A percentile compares a stretch with the other conserved stretches of the same genome.
These are phyloP conservation scores for Fusarium liriodendri DNA, from an alignment of 2,329 filamentous ascomycete genomes.

Conservation along the genomic window DNA sequence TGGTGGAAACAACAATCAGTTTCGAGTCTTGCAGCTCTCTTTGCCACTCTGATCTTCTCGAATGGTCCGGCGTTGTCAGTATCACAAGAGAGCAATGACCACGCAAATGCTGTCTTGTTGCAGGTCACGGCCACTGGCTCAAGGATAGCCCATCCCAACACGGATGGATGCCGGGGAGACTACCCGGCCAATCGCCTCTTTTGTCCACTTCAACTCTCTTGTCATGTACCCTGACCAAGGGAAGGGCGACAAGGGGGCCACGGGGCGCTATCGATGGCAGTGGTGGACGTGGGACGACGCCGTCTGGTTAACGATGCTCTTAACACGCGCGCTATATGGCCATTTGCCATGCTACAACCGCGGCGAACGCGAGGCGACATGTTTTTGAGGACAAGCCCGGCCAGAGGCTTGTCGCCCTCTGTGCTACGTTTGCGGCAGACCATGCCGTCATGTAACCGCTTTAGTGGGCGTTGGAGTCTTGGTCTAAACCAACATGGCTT, in stretches of 20 bases:
- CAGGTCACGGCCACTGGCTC: not conserved
- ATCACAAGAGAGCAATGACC: conserved; percentile 3
- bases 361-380: not conserved
- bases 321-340: conserved; percentile 12
- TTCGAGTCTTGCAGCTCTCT: not conserved
- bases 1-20: not conserved
- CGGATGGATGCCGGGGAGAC: conserved; percentile 18
- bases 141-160: conserved; percentile 18
- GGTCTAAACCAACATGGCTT: conserved; percentile 3
- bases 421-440: conserved; percentile 22
- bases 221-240: conserved; percentile 13
- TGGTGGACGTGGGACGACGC: conserved; percentile 13
- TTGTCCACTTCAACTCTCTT: conserved; percentile 10
- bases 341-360: not conserved
- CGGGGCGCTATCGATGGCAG: conserved; percentile 25
- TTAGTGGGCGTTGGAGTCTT: conserved; percentile 1
- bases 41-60: not conserved
- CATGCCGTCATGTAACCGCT: conserved; percentile 7
- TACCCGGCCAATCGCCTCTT: conserved; percentile 25
- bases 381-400: conserved; percentile 2
- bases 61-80: conserved; percentile 2
- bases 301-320: conserved; percentile 14
- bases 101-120: conserved; percentile 4
- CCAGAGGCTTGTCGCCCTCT: not conserved
- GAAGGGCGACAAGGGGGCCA: conserved; percentile 9